Base-by-base conservation (phyloP, 2,329 filamentous ascomycete species). In the Orbilia ellipsospora region DNA sequence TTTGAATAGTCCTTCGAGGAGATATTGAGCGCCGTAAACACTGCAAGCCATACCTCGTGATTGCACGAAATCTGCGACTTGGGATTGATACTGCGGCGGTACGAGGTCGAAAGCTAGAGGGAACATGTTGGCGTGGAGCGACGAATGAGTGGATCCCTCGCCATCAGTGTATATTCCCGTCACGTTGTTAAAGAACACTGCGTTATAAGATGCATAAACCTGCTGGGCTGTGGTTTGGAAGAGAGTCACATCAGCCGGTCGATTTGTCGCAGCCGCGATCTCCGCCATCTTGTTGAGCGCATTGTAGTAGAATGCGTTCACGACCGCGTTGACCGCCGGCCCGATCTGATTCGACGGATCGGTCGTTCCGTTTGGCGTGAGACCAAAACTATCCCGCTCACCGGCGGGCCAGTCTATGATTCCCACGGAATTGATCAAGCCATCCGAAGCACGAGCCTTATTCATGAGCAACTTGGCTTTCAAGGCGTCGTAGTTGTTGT, bases 71-170 rank as follows among this genome's bases (percentile, higher is more conserved):
- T 68, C 55, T 15, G 64, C 64, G 16, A 68, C 64, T 15, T 26
- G 7, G 2, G 15, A 28, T 16, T 28, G 55, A 23, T 67, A 42
- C 5, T 40, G 23, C n/a, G 18, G 20, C 20, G 64, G 64, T 44
- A 68, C 64, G 20, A 68, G 45, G 10, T 61, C 64, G 20, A 68
- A 68, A 15, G 64, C 64, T 3, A 68, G 55, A 0, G 64, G 20
- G 36, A 28, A 68, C 64, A 68, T 68, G n/a, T 68, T 68, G n/a
- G 64, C 64, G 20, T 68, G 64, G 2, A 68, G 51, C 13, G 64
- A 68, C 0, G 64, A 54, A 48, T 68, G 64, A 1, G 28, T 60
- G 12, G 55, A 60, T 1, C 64, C 64, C 23, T 68, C 64, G 4
- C 64, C 64, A 4, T 68, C 64, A 20, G 61, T 36, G 16, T 68